Evolutionary conservation across 768 basidiomycete species (phyloP), one percentile per base, ranked within the genome.

Genomic region (Mycena epipterygia): DNA sequence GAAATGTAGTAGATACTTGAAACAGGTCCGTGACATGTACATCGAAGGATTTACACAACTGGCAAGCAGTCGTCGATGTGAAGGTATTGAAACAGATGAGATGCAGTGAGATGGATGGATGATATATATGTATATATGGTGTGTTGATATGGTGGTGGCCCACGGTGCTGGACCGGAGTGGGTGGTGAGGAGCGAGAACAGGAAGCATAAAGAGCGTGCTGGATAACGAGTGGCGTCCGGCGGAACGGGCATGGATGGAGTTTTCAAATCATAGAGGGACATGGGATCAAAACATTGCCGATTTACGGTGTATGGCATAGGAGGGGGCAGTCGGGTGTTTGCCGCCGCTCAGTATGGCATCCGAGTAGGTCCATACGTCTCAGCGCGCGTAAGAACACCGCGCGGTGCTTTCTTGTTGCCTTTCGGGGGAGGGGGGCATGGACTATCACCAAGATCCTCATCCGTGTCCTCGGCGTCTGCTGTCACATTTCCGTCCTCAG

Each of bases 371-470:
- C 88, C 89, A 75, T 91, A 93, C 5, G 93, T 93, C 79, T 94
- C 92, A 2, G 92, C 88, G 19, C 91, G 87, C 13, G 80, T 74
- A 37, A 94, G 81, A 16, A 87, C 82, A 42, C n/a, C n/a, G n/a
- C 87, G 85, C 29, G 77, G 82, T 23, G 85, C 71, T 79, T 89
- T 90, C 81, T 90, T 93, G 76, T 81, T 84, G 44, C 81, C 83
- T 76, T 92, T 93, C 37, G 86, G 89, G 14, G 92, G 90, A 53
- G 94, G 91, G 3, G 94, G 94, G 81, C 95, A 97, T 6, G 95
- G 95, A 75, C 95, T 96, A 75, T 94, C 94, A 17, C 93, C 94
- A 27, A 94, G 79, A 73, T 94, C 93, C 7, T 88, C 89, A 62
- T 93, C 93, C 49, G 91, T 93, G 65, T 93, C 93, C 44, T 94